Evolutionary conservation across 1,139 yeast genomes (phyloP).

Genomic region (Debaryomyces nepalensis): DNA sequence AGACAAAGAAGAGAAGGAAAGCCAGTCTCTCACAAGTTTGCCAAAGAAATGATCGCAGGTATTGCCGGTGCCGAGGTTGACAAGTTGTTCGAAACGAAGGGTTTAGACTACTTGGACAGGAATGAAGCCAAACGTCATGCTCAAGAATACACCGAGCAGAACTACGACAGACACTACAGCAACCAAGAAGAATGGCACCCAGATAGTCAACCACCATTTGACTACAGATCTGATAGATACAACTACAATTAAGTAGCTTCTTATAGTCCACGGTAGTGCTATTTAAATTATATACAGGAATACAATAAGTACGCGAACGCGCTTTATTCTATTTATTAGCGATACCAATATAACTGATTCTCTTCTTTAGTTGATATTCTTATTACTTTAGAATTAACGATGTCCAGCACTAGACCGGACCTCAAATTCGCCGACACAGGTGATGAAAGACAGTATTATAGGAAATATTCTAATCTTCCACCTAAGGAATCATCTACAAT

Average conservation of each 20-base stretch:
- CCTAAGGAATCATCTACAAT: conserved; percentile 52
- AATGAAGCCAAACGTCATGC: conserved; percentile 32
- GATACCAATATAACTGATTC: neutral
- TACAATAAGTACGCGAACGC: conserved; percentile 9
- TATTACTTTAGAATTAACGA: conserved; percentile 19
- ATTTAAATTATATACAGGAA: conserved; percentile 7
- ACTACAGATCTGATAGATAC: conserved; percentile 24
- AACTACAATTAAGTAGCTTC: conserved; percentile 9
- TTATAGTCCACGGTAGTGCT: neutral
- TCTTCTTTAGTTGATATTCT: neutral
- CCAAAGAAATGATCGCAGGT: conserved; percentile 36
- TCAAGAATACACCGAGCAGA: conserved; percentile 23
- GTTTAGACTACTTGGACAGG: conserved; percentile 39
- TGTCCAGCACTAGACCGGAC: conserved; percentile 73
- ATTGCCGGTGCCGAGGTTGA: conserved; percentile 40
- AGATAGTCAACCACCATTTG: conserved; percentile 31
- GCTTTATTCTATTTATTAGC: neutral
- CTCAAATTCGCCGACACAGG: conserved; percentile 67
- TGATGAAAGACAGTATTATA: conserved; percentile 69
- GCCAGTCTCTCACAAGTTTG: conserved; percentile 36
- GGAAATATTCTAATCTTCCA: conserved; percentile 58
- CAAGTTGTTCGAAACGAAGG: conserved; percentile 40
- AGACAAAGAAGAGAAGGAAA: conserved; percentile 39
- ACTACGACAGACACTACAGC: conserved; percentile 38
- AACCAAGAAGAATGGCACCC: conserved; percentile 34